Evolutionary conservation across 1,284 basidiomycete genomes (phyloP), one percentile per base, ranked within the genome.

Genomic region (Bjerkandera adusta): DNA sequence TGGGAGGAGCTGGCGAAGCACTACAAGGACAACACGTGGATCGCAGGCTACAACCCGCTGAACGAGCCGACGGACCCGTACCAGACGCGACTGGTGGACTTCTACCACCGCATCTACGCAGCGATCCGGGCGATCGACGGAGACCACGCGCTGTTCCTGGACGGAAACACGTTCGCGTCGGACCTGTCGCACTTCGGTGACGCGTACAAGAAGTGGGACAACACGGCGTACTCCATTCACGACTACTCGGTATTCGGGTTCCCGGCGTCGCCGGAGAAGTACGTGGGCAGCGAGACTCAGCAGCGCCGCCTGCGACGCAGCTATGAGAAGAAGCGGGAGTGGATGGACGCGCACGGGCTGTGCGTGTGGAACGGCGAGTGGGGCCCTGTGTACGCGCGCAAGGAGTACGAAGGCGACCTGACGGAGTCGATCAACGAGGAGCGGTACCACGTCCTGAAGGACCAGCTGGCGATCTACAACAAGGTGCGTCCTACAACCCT

Each of bases 291-390:
- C 7, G 69, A 75, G 0, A 74, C 72, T 36, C 85, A 89, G 61
- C 70, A 71, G 47, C 65, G 60, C 24, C 58, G 77, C 34, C 61
- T 89, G 54, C 62, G 61, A 50, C 67, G 71, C 45, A 76, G 73
- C 36, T 89, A 85, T 56, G 70, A 79, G 57, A 77, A 78, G 66
- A 89, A 90, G 64, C 68, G 80, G 20, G 68, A 71, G 47, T 85
- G 83, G 84, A 83, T 85, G 76, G 81, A 85, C 54, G 63, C 73
- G 53, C 67, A 69, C 15, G 79, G 76, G 0, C 66, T 85, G 18
- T 85, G 82, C 44, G 84, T 85, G 12, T 87, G 85, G 85, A 88
- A 88, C 56, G 81, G 86, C 52, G 85, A 88, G 64, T 89, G 84
- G 75, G 82, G 82, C 1, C 80, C 82, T 0, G 83, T 85, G 11